Evolutionary conservation across 371 early-diverging fungal genomes (phyloP).

Genomic region (Mortierella sp.): DNA sequence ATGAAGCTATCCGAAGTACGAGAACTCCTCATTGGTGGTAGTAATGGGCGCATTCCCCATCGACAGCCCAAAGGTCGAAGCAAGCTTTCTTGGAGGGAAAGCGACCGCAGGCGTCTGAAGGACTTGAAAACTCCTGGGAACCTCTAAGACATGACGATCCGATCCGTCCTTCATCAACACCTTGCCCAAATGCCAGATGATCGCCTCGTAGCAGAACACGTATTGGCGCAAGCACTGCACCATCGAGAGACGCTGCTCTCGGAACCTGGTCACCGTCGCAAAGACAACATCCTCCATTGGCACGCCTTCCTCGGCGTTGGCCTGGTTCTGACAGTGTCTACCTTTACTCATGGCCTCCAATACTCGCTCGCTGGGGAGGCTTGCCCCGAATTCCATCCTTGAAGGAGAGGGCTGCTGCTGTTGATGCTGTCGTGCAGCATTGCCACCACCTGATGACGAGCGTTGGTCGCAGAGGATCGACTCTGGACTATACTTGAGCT

Average conservation of each 20-base stretch:
- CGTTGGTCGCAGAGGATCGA: not conserved
- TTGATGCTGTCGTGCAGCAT: not conserved
- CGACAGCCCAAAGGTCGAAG: slow-evolving; percentile 1
- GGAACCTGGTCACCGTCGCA: slow-evolving; percentile 75
- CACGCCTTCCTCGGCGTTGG: not conserved
- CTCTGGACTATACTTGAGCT: slow-evolving; percentile 44
- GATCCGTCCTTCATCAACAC: slow-evolving; percentile 3
- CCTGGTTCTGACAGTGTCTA: not conserved
- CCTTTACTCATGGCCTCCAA: not conserved
- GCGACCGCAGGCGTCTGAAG: not conserved
- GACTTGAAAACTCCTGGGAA: not conserved
- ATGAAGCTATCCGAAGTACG: slow-evolving; percentile 22
- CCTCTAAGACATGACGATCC: not conserved
- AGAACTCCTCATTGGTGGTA: slow-evolving; percentile 22
- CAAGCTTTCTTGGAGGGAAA: not conserved
- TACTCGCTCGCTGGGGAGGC: not conserved
- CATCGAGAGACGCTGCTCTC: slow-evolving; percentile 88
- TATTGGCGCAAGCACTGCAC: slow-evolving; percentile 93
- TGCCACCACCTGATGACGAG: not conserved
- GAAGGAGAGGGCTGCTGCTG: not conserved
- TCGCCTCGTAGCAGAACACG: slow-evolving; percentile 92
- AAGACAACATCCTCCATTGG: slow-evolving; percentile 25
- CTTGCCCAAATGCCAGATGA: slow-evolving; percentile 68
- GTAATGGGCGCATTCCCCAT: slow-evolving; percentile 19
- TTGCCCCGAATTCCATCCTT: no score